These are phyloP conservation scores for Leccinum truebloodii DNA, from an alignment of 768 basidiomycete genomes.

Conservation along the genomic window DNA sequence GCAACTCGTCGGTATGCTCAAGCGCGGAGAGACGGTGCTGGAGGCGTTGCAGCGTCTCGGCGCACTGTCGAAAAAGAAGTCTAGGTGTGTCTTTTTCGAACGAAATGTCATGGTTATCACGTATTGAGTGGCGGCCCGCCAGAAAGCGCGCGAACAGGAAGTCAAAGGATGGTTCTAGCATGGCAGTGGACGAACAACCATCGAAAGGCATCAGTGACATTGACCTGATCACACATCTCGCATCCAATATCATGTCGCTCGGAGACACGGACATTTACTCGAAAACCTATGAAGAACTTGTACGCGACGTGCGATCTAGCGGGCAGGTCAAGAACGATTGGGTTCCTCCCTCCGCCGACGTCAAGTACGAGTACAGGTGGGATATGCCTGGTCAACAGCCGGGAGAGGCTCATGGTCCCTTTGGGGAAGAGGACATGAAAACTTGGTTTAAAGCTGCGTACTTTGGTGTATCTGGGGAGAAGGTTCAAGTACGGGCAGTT, in stretches of 20 bases:
- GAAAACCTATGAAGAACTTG: conserved; percentile 81
- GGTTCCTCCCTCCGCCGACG: conserved; percentile 74
- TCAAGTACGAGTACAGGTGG: conserved; percentile 85
- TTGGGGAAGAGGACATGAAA: conserved; percentile 74
- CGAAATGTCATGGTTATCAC: neutral
- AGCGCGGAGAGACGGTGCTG: conserved; percentile 88
- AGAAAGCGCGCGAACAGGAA: conserved; percentile 35
- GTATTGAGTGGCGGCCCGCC: conserved; percentile 2
- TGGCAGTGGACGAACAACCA: conserved; percentile 51
- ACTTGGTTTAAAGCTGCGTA: conserved; percentile 80
- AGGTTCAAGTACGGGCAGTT: conserved; percentile 67
- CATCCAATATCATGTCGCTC: conserved; percentile 84
- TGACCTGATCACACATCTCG: conserved; percentile 79
- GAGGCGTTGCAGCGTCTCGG: conserved; percentile 89
- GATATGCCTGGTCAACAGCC: conserved; percentile 50
- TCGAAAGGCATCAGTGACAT: conserved; percentile 53
- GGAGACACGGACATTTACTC: conserved; percentile 88
- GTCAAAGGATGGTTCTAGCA: conserved; percentile 38
- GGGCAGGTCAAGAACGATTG: conserved; percentile 69
- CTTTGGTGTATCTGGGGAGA: conserved; percentile 77
- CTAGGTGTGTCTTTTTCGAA: conserved; percentile 22
- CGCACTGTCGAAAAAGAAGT: conserved; percentile 52
- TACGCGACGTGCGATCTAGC: conserved; percentile 71
- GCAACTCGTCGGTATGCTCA: conserved; percentile 71
- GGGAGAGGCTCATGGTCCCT: conserved; percentile 74